phyloP scores from a whole-genome alignment of 2,329 filamentous ascomycete species.

The Colletotrichum destructivum region DNA sequence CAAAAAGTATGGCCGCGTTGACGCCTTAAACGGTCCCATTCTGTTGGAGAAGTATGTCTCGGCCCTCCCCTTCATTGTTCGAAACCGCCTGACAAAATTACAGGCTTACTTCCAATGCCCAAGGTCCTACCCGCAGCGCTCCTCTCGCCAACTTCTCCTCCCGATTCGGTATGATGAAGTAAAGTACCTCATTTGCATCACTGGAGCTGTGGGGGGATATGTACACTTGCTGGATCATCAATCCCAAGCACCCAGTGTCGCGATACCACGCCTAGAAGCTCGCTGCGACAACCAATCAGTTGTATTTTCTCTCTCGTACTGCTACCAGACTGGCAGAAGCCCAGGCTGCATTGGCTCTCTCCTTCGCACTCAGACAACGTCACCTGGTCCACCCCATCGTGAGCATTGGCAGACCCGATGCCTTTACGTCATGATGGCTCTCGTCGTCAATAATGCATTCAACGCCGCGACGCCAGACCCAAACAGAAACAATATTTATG shows the following conservation, averaged over 20 bases:
- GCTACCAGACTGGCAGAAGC: conserved; percentile 5
- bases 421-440: conserved; percentile 22
- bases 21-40: conserved; percentile 89
- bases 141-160: conserved; percentile 82
- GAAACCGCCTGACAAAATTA: conserved; percentile 45
- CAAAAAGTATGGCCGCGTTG: conserved; percentile 93
- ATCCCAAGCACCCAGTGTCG: not conserved
- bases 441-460: conserved; percentile 15
- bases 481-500: conserved; percentile 18
- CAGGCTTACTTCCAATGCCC: conserved; percentile 76
- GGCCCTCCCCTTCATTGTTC: not conserved
- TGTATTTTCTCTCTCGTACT: conserved; percentile 21
- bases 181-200: conserved; percentile 38
- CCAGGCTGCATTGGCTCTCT: not conserved
- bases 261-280: not conserved
- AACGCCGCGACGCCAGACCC: conserved; percentile 36
- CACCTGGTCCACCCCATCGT: not conserved
- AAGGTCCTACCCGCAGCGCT: conserved; percentile 71
- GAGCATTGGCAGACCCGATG: conserved; percentile 7
- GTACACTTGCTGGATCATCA: not conserved
- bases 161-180: conserved; percentile 77
- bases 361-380: not conserved
- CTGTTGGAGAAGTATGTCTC: conserved; percentile 87
- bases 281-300: conserved; percentile 10
- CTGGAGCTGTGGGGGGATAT: not conserved